Percentiles rank a stretch among this genome's conserved stretches.
These are phyloP conservation scores for Chaetomiaceae sp. DNA, from an alignment of 2,329 filamentous ascomycete genomes.

Conservation along the genomic window DNA sequence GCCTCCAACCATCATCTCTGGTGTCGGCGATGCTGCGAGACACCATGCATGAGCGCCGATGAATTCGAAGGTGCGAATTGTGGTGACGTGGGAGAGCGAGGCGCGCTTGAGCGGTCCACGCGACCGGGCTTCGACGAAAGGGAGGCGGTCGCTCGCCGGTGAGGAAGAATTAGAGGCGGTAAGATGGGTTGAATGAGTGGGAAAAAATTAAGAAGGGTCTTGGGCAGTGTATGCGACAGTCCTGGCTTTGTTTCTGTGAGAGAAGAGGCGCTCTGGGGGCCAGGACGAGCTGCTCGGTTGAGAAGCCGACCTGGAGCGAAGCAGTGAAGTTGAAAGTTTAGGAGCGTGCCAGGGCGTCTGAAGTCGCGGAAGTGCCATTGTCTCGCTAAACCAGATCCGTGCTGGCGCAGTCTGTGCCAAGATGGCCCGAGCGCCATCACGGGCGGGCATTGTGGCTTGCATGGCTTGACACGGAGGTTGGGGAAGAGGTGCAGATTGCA, in stretches of 20 bases:
- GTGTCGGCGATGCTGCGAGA: conserved; percentile 31
- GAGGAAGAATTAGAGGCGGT: conserved; percentile 2
- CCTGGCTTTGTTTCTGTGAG: conserved; percentile 4
- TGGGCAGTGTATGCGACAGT: neutral
- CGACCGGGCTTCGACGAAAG: conserved; percentile 30
- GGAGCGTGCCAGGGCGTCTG: conserved; percentile 18
- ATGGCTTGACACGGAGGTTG: too few species aligned
- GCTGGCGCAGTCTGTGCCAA: conserved; percentile 15
- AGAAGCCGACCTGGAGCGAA: conserved; percentile 12
- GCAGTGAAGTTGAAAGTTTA: conserved; percentile 25
- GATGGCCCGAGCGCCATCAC: conserved; percentile 13
- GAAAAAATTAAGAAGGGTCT: conserved; percentile 2
- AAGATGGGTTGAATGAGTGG: neutral
- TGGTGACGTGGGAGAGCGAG: conserved; percentile 21
- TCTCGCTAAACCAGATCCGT: conserved; percentile 23
- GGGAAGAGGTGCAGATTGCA: conserved; percentile 5
- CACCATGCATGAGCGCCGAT: conserved; percentile 35
- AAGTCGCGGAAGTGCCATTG: conserved; percentile 21
- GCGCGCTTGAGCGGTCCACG: conserved; percentile 36
- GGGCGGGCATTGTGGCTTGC: neutral
- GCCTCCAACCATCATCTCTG: conserved; percentile 54
- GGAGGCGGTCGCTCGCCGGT: conserved; percentile 14
- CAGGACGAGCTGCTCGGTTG: conserved; percentile 7
- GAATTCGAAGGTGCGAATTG: conserved; percentile 7
- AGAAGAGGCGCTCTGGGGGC: conserved; percentile 1